Base-by-base conservation (phyloP, 2,329 filamentous ascomycete species). In the Talaromyces sp. region DNA sequence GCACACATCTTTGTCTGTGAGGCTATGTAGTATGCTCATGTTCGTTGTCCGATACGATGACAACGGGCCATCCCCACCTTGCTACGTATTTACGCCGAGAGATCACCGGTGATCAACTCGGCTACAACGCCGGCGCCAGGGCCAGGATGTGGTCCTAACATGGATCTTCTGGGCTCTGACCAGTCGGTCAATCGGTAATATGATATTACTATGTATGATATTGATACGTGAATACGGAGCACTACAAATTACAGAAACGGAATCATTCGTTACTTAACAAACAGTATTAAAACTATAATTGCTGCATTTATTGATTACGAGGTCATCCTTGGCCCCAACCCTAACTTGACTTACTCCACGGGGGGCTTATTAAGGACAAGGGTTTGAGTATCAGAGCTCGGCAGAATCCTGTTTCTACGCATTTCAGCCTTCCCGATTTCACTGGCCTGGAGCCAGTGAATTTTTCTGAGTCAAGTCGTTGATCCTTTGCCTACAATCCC, bases 101-200 rank as follows among this genome's bases (percentile, higher is more conserved):
- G 54, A 56, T 56, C 54, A 37, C 35, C 54, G 33, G 33, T 56
- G 33, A 56, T 56, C 54, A 35, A 31, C 48, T 52, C 48, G 50
- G 50, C 46, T 35, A 54, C 14, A 35, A 54, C 31, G 31, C 50
- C 50, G 50, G 31, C 28, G 50, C 50, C 50, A 37, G 50, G 48
- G 48, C 48, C 48, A 52, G 48, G 4, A 52, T 33, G 48, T 52
- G 48, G 48, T 33, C 48, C 28, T 33, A 35, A 33, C 28, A 33
- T 18, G 48, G 48, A 33, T 33, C 48, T 18, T 50, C 7, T 52
- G 28, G 48, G 25, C n/a, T 33, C 28, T 11, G 48, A 33, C 23
- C n/a, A 52, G 28, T 21, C n/a, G 28, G 48, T 21, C 28, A 31
- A 48, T 48, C 44, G 14, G 33, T 25, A 18, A 35, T 25, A n/a